Evolutionary conservation across 352 stramenopile species (phyloP), one percentile per base, ranked within the genome.

Genomic region (Phytophthora sojae): DNA sequence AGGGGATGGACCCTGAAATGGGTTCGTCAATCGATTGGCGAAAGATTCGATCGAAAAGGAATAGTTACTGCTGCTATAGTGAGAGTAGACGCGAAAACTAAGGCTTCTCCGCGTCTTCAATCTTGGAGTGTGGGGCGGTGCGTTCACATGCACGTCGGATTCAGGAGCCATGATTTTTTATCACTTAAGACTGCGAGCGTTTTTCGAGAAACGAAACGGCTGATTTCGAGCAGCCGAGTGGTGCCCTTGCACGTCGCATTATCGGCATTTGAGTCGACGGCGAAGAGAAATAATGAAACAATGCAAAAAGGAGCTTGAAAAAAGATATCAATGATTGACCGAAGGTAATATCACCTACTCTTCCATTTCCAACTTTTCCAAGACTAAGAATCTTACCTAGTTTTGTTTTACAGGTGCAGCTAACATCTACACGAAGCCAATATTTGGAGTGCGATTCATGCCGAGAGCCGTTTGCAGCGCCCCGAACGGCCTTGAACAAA

Each of bases 11-110:
- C 49, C 55, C 4, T 4, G 9, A 42, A 50, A 53, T 56, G 44
- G 57, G 15, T 47, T 39, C 57, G 29, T 52, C 62, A 58, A 51
- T 64, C 62, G 54, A 69, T 32, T 64, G 57, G 54, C 44, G 62
- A 69, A 64, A 53, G n/a, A 7, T 52, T 26, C 19, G 42, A 21
- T 8, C 12, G 37, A 44, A 11, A 44, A 44, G 37, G 37, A 44
- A 17, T 6, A 42, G 6, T 42, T 15, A 21, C 7, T 49, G 42
- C 17, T 49, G 39, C 39, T 19, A 21, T 29, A 2, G 26, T 29
- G 17, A 19, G 0, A 49, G n/a, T 49, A 5, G 14, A 9, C 42
- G 17, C 17, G 15, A 23, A 19, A 44, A 44, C 11, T 0, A n/a
- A 44, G 37, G 11, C 11, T 7, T 49, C 3, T 6, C 17, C 2